Conservation (phyloP, 2,329 filamentous ascomycete species). For the Aspergillus spinulosporus region DNA sequence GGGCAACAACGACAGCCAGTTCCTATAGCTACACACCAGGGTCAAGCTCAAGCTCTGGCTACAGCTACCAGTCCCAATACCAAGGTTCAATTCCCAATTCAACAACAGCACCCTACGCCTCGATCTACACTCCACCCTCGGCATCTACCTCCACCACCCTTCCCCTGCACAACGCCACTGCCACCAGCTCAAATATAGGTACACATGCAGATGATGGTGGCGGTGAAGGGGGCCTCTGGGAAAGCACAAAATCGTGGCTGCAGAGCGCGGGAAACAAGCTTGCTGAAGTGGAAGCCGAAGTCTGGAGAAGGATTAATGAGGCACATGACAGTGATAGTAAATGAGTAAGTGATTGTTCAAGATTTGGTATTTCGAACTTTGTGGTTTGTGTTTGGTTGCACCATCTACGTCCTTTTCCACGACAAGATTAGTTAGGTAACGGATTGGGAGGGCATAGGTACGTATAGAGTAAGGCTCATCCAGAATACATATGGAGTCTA, state of each 20-base stretch:
- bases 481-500: too few relatives aligned
- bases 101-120: slow-evolving; percentile 25
- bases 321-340: slow-evolving; percentile 34
- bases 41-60: slow-evolving; percentile 6
- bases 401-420: not conserved
- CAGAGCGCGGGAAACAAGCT: slow-evolving; percentile 42
- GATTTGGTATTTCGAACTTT: not conserved
- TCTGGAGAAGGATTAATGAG: slow-evolving; percentile 50
- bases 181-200: slow-evolving; percentile 18
- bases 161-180: slow-evolving; percentile 20
- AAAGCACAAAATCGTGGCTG: slow-evolving; percentile 46
- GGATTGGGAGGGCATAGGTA: not conserved
- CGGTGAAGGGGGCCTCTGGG: slow-evolving; percentile 30
- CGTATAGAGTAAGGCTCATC: too few relatives aligned
- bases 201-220: slow-evolving; percentile 31
- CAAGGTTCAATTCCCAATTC: not conserved
- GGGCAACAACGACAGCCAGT: not conserved
- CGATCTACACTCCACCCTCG: slow-evolving; percentile 28
- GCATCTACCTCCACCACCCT: slow-evolving; percentile 8
- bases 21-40: not conserved
- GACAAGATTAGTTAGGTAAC: not conserved
- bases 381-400: not conserved
- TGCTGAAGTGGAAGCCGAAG: slow-evolving; percentile 48
- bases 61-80: slow-evolving; percentile 13
- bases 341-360: not conserved